Conservation (phyloP, 2,329 filamentous ascomycete species). For the Catunica adiposa region DNA sequence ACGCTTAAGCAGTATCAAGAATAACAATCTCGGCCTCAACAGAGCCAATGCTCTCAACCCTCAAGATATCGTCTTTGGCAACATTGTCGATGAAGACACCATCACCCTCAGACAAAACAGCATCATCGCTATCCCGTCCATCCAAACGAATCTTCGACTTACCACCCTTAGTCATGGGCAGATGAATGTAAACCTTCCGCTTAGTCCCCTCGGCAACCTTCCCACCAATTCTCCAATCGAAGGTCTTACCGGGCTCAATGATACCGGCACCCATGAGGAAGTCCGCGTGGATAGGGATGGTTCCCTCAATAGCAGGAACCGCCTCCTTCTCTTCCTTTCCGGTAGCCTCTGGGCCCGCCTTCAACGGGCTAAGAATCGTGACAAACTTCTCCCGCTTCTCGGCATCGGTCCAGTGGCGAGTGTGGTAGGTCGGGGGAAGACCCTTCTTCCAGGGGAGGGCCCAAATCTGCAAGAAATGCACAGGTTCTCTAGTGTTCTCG, state of each 20-base stretch:
- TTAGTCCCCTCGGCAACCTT: conserved; percentile 33
- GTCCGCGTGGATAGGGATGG: conserved; percentile 73
- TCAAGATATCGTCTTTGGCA: conserved; percentile 45
- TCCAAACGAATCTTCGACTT: conserved; percentile 55
- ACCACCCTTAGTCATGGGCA: conserved; percentile 64
- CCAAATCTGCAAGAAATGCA: conserved; percentile 85
- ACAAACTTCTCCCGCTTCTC: conserved; percentile 56
- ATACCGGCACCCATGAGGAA: conserved; percentile 68
- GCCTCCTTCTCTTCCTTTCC: conserved; percentile 46
- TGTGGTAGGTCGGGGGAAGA: conserved; percentile 61
- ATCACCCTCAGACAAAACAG: conserved; percentile 56
- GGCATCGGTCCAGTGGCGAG: conserved; percentile 53
- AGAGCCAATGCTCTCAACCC: conserved; percentile 50
- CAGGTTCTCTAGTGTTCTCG: conserved; percentile 51
- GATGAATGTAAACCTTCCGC: conserved; percentile 63
- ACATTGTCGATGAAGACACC: conserved; percentile 58
- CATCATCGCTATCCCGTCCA: conserved; percentile 43
- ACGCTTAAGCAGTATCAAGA: conserved; percentile 40
- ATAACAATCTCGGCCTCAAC: conserved; percentile 54
- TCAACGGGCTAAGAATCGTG: conserved; percentile 58
- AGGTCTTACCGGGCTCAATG: conserved; percentile 45
- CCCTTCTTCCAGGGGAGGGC: conserved; percentile 60
- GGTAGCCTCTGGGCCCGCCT: conserved; percentile 46
- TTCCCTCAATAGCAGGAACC: conserved; percentile 42
- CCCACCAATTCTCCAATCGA: conserved; percentile 57